Evolutionary conservation across 139 green algal species (phyloP).

Genomic region (Coelastrella sp.): DNA sequence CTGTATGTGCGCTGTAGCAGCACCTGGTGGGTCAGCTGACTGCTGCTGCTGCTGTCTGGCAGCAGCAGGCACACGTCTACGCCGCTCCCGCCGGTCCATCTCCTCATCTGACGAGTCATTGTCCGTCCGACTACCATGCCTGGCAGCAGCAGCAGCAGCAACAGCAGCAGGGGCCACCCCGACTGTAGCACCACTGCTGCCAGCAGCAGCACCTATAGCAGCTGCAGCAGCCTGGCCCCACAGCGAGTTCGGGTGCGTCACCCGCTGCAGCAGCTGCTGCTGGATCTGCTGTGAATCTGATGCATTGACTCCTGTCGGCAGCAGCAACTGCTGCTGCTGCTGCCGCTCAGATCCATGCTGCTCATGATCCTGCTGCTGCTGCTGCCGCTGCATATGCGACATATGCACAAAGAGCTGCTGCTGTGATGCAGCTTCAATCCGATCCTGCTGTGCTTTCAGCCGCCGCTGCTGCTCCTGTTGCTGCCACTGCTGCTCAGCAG

Average conservation of each 20-base stretch:
- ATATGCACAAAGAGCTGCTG: background rate
- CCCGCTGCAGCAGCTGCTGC: slow-evolving; percentile 20
- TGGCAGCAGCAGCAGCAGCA: slow-evolving; percentile 19
- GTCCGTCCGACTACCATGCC: background rate
- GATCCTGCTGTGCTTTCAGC: slow-evolving; percentile 20
- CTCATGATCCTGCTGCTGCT: slow-evolving; percentile 1
- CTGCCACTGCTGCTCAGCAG: slow-evolving; percentile 46
- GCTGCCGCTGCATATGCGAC: background rate
- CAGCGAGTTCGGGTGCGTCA: slow-evolving; percentile 16
- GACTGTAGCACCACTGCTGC: too few species aligned
- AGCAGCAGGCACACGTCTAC: background rate
- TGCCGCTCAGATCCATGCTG: background rate
- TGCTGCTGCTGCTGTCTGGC: slow-evolving; percentile 15
- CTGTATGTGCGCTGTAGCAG: background rate
- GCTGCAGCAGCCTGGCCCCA: slow-evolving; percentile 26
- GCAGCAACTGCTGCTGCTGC: background rate
- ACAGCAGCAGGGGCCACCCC: too few species aligned
- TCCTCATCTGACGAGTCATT: slow-evolving; percentile 20
- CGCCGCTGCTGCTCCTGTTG: slow-evolving; percentile 12
- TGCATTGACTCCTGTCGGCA: background rate
- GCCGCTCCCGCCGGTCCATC: slow-evolving; percentile 11
- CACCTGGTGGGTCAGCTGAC: background rate
- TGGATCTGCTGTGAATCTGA: background rate
- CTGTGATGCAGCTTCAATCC: background rate
- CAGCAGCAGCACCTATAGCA: slow-evolving; percentile 20